Evolutionary conservation across 345 rosid genomes (phyloP), one percentile per base, ranked within the genome.

Genomic region (Corymbia maculata): DNA sequence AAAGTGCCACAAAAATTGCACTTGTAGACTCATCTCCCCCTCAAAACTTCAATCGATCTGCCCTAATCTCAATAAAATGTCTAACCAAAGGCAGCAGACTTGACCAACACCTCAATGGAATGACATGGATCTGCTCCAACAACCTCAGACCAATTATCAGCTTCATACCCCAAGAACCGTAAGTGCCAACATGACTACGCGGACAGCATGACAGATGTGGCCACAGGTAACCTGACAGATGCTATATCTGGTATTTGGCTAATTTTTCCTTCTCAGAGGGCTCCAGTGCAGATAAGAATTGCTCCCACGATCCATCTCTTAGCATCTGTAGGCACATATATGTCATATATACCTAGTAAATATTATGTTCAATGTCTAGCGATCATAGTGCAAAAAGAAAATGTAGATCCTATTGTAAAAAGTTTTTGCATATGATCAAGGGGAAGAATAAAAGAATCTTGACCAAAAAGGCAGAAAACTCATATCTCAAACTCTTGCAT

Each of bases 201-300:
- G 5, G 44, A 51, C 51, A 44, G 89, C 17, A 52, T 52, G n/a
- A 82, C 90, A 86, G 21, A 50, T 85, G n/a, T 79, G 85, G 86
- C 88, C 82, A 50, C 52, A 61, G 13, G 85, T 45, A 59, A 88
- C 85, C n/a, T 52, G 8, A 51, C 47, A 53, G 85, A 89, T 50
- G 28, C 88, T 92, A 97, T 66, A 95, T 96, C 93, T 93, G 94
- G 94, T 97, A 98, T 92, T 95, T 95, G 45, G 93, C 93, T 57
- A 98, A 94, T 91, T 93, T 95, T 90, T 98, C 99, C 94, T 95
- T 96, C 89, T 95, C 96, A 1, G 94, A 95, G 90, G 98, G 94
- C 86, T 97, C 97, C 95, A 98, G 90, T 21, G 98, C 95, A 88
- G 99, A 95, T 91, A 94, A 92, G 86, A 91, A 98, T 90, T 96